These are phyloP conservation scores for Heterobasidion parviporum DNA, from an alignment of 1,284 basidiomycete genomes.

Conservation along the genomic window DNA sequence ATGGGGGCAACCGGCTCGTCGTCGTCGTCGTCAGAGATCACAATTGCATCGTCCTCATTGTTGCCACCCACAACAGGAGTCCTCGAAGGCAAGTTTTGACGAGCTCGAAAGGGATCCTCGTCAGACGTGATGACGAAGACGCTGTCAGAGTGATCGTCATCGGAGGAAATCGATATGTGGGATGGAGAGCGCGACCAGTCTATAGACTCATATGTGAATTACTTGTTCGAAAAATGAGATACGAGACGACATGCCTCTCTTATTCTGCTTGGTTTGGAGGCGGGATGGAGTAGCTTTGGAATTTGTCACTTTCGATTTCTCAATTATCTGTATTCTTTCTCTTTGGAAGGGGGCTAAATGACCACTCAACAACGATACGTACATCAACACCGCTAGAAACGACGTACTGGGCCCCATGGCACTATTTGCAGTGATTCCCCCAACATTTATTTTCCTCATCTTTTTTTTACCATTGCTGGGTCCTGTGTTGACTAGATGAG, in stretches of 20 bases:
- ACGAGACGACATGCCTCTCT: neutral
- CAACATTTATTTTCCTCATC: neutral
- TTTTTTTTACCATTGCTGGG: neutral
- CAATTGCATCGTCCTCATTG: neutral
- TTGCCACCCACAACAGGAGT: too few relatives aligned
- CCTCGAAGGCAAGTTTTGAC: too few relatives aligned
- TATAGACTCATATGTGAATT: neutral
- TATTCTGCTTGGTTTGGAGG: neutral
- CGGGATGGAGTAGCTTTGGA: too few relatives aligned
- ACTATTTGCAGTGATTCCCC: neutral
- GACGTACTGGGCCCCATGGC: too few relatives aligned
- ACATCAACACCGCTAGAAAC: too few relatives aligned
- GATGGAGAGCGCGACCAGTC: neutral
- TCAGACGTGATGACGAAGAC: neutral
- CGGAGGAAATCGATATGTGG: neutral
- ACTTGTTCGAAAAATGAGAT: too few relatives aligned
- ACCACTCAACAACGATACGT: too few relatives aligned
- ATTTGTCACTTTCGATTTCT: too few relatives aligned
- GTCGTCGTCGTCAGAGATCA: neutral
- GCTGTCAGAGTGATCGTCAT: neutral
- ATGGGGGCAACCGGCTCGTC: neutral
- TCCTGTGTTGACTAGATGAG: neutral
- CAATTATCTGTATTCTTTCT: too few relatives aligned
- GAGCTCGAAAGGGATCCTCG: too few relatives aligned
- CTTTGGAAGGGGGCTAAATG: too few relatives aligned